These are phyloP conservation scores for Hypoxylon crocopeplum DNA, from an alignment of 495 filamentous ascomycete genomes.

Conservation along the genomic window DNA sequence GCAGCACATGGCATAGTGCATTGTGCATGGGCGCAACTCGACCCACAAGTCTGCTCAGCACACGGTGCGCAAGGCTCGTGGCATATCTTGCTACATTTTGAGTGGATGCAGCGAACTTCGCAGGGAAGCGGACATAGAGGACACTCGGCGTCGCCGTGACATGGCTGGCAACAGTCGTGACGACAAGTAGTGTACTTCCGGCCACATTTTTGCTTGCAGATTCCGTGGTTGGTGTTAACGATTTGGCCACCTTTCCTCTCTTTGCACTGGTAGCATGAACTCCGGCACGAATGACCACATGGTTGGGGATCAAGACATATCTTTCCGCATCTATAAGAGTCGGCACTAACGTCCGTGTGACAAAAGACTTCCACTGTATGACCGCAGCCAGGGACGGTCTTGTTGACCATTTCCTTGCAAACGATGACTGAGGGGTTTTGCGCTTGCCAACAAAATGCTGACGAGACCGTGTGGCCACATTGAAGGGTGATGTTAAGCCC, in stretches of 20 bases:
- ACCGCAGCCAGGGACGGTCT: slow-evolving; percentile 56
- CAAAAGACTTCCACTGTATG: slow-evolving; percentile 63
- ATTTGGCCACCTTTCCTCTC: slow-evolving; percentile 40
- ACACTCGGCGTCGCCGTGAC: slow-evolving; percentile 63
- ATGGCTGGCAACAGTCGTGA: slow-evolving; percentile 60
- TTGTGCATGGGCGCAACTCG: slow-evolving; percentile 60
- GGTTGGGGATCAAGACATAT: slow-evolving; percentile 52
- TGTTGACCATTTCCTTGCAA: slow-evolving; percentile 48
- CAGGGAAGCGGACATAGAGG: slow-evolving; percentile 62
- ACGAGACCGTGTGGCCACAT: slow-evolving; percentile 63
- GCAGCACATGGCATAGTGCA: slow-evolving; percentile 76
- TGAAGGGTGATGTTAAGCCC: slow-evolving; percentile 51
- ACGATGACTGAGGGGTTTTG: slow-evolving; percentile 33
- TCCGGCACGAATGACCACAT: slow-evolving; percentile 69
- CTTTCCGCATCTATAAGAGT: slow-evolving; percentile 53
- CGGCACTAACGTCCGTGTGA: slow-evolving; percentile 47
- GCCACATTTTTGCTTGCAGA: slow-evolving; percentile 61
- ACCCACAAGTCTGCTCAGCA: slow-evolving; percentile 61
- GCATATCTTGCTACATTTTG: slow-evolving; percentile 64
- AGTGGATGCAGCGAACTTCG: slow-evolving; percentile 69
- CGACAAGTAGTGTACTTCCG: slow-evolving; percentile 64
- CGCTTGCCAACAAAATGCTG: slow-evolving; percentile 59
- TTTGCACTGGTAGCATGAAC: slow-evolving; percentile 59
- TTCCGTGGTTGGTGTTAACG: slow-evolving; percentile 51
- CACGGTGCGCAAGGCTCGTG: slow-evolving; percentile 71